These are phyloP conservation scores for Saccharata proteae DNA, from an alignment of 2,329 filamentous ascomycete genomes.

Conservation along the genomic window DNA sequence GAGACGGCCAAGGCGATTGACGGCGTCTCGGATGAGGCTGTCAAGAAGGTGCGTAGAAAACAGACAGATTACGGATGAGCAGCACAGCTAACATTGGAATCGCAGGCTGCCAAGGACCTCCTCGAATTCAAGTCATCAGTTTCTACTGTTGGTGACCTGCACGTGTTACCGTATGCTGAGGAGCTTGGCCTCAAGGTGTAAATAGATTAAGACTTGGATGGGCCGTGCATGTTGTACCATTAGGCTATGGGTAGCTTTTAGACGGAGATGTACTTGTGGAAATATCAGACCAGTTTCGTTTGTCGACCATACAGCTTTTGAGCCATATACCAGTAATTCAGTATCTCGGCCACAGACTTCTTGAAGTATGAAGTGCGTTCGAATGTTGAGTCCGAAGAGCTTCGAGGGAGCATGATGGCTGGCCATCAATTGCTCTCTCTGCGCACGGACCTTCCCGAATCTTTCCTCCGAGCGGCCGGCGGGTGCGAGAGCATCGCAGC, in stretches of 20 bases:
- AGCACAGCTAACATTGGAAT: constrained; percentile 13
- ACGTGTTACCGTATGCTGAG: constrained; percentile 81
- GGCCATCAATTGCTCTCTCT: no score
- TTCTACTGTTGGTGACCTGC: constrained; percentile 81
- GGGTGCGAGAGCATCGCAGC: no score
- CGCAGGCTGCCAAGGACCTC: constrained; percentile 73
- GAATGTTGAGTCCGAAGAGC: no score
- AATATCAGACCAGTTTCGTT: constrained; percentile 20
- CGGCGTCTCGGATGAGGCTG: constrained; percentile 66
- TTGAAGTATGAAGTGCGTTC: no score
- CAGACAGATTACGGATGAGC: constrained; percentile 1
- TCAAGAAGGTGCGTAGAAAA: constrained; percentile 62
- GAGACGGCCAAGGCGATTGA: constrained; percentile 69
- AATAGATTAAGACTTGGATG: constrained; percentile 28
- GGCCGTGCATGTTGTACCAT: constrained; percentile 23
- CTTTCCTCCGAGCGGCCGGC: no score
- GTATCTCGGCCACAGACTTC: no score
- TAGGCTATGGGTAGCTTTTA: constrained; percentile 29
- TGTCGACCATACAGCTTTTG: no score
- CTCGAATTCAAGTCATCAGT: constrained; percentile 83
- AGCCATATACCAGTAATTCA: no score
- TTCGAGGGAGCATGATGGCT: no score
- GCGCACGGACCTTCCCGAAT: no score
- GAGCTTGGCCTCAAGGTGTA: constrained; percentile 94
- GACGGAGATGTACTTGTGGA: constrained; percentile 18